Base-by-base conservation (phyloP, 306 rosid genomes). In the Vigna radiata region DNA sequence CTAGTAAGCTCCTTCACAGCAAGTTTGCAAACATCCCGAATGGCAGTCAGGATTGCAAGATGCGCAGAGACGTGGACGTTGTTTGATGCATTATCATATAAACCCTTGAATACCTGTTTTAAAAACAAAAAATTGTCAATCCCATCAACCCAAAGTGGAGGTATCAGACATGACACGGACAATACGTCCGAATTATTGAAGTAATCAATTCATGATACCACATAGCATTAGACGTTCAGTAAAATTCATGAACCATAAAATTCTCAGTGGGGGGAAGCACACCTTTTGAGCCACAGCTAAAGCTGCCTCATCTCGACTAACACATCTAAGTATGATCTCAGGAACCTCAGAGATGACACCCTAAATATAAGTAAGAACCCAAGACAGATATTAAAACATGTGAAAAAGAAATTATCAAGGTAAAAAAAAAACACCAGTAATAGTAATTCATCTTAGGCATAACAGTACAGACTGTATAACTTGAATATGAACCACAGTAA, bases 231-330 rank as follows among this genome's bases (percentile, higher is more conserved):
- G 13, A 50, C 33, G 27, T 72, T 66, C 48, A 46, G 50, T 18
- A 59, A 50, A 29, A 67, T 39, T 70, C 48, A 64, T n/a, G 56
- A 72, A 43, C 4, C 53, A 67, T 47, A 68, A 60, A 33, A 53
- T 31, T 66, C 25, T 23, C 19, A 8, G 47, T 4, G 64, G 33
- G 78, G 75, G 19, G 60, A 6, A 64, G 33, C 49, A 12, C 76
- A 96, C 99, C 99, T 92, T 96, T 79, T 96, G 98, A 69, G 99
- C 97, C 80, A 96, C 97, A 77, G 99, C 99, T 84, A 96, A 85
- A 54, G 99, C 99, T 67, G 99, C 99, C 87, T 96, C 99, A 78
- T 96, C 99, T 71, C 98, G 92, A 83, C 99, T 91, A 52, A 91
- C 85, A 52, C 98, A 96, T 83, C 89, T 88, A 70, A 92, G 86